These are phyloP conservation scores for Backusella australiensis DNA, from an alignment of 192 early-diverging fungal species.

Conservation along the genomic window DNA sequence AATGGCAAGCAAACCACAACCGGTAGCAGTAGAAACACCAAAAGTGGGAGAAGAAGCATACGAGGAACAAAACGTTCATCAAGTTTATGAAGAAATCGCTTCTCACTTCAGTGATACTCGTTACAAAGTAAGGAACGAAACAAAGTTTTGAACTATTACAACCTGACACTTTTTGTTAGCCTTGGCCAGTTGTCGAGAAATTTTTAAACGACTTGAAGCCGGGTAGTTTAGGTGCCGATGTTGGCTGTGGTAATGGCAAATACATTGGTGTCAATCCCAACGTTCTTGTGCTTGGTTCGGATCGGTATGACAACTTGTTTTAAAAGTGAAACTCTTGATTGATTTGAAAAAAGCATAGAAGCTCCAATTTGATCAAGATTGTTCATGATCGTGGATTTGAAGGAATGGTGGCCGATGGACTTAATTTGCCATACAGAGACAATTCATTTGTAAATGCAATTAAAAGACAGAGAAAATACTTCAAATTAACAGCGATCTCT, in stretches of 20 bases:
- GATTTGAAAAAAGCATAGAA: constrained; percentile 41
- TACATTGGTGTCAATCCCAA: constrained; percentile 89
- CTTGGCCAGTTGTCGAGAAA: constrained; percentile 94
- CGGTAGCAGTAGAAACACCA: constrained; percentile 34
- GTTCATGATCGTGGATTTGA: constrained; percentile 71
- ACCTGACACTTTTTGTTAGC: constrained; percentile 34
- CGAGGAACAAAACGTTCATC: constrained; percentile 84
- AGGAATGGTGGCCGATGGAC: constrained; percentile 78
- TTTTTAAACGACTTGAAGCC: constrained; percentile 62
- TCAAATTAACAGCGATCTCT: too few species aligned
- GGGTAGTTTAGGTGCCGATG: constrained; percentile 87
- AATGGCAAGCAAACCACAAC: constrained; percentile 35
- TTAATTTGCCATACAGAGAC: constrained; percentile 70
- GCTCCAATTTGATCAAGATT: constrained; percentile 77
- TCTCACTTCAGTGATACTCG: constrained; percentile 91
- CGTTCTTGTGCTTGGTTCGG: constrained; percentile 81
- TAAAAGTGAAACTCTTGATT: constrained; percentile 16
- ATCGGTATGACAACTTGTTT: constrained; percentile 48
- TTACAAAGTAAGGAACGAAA: constrained; percentile 66
- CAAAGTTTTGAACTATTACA: too few species aligned
- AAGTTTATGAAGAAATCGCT: constrained; percentile 92
- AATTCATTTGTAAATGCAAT: constrained; percentile 63
- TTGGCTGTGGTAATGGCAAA: constrained; percentile 98
- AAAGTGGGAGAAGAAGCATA: constrained; percentile 38
- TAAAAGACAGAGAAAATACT: neutral